Evolutionary conservation across 306 rosid species (phyloP).

Genomic region (Begonia fuchsioides): DNA sequence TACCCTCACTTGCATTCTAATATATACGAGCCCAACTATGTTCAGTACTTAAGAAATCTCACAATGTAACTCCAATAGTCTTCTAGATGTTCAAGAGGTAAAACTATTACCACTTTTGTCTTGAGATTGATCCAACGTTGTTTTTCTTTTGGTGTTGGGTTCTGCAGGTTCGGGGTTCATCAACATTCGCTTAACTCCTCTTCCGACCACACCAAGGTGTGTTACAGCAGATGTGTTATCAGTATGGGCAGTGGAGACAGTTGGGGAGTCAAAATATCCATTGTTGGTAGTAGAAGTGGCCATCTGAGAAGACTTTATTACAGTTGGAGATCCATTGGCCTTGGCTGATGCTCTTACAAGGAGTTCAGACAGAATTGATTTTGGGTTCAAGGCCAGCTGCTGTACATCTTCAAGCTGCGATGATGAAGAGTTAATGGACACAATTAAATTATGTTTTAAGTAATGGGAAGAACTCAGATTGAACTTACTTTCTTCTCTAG

Average conservation of each 20-base stretch:
- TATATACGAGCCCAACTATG: not conserved
- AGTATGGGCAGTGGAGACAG: slow-evolving; percentile 67
- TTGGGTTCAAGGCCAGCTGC: slow-evolving; percentile 59
- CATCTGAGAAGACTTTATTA: slow-evolving; percentile 40
- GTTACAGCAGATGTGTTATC: slow-evolving; percentile 72
- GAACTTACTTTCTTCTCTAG: slow-evolving; percentile 75
- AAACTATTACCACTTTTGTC: slow-evolving; percentile 35
- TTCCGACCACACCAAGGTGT: slow-evolving; percentile 91
- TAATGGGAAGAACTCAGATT: not conserved
- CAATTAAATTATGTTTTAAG: not conserved
- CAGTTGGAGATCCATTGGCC: slow-evolving; percentile 32
- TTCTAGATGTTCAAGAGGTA: slow-evolving; percentile 15
- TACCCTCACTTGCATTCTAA: not conserved
- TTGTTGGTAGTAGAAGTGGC: slow-evolving; percentile 31
- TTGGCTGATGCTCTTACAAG: slow-evolving; percentile 50
- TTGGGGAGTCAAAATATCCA: slow-evolving; percentile 74
- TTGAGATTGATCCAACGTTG: slow-evolving; percentile 36
- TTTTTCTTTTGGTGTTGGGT: slow-evolving; percentile 45
- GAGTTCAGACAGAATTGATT: slow-evolving; percentile 61
- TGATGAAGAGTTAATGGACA: slow-evolving; percentile 3
- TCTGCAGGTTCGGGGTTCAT: slow-evolving; percentile 30
- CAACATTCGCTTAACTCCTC: slow-evolving; percentile 81
- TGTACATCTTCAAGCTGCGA: slow-evolving; percentile 93
- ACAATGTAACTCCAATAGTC: not conserved
- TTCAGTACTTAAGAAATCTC: not conserved